Base-by-base conservation (phyloP, 2,329 filamentous ascomycete genomes). In the Cladosporium colombiae region DNA sequence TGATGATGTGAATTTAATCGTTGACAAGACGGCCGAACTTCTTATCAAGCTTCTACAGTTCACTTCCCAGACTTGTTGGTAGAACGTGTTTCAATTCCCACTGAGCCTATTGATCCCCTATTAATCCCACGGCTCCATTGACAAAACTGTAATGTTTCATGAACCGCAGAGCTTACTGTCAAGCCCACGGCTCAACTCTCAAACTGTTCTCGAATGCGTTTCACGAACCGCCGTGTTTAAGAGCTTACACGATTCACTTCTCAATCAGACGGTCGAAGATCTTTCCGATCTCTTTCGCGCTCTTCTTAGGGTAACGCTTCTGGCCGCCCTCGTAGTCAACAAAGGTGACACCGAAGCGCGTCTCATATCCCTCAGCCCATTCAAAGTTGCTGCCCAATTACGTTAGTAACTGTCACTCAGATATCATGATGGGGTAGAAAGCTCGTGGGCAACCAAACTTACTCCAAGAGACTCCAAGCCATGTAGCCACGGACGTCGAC, bases 311-410 rank as follows among this genome's bases (percentile, higher is more conserved):
- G 71, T 89, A 85, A 61, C 92, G 83, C 82, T 89, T 91, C 83
- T 96, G 92, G 27, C 87, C 89, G 70, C 91, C 86, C 72, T 86
- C 81, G 77, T 95, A 96, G 79, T 96, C 91, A 62, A 96, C 91
- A 76, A 85, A 95, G 7, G 89, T 91, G 65, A 93, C 91, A 29
- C 92, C 92, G 73, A 96, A 96, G 49, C 92, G 85, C 52, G 91
- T 95, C 80, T 91, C 89, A 75, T 94, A 96, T 13, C 92, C 92
- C 31, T 96, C 92, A n/a, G 92, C 91, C 91, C 91, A 94, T 79
- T 94, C 91, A 73, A 94, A 94, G 81, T 94, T 94, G 79, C 84
- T 86, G 73, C 64, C 73, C 27, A 56, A 23, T 31, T n/a, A 27
- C n/a, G 27, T 59, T 53, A 62, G 55, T 56, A 14, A 35, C 11